These are phyloP conservation scores for Emergomyces africanus DNA, from an alignment of 2,329 filamentous ascomycete genomes.

Conservation along the genomic window DNA sequence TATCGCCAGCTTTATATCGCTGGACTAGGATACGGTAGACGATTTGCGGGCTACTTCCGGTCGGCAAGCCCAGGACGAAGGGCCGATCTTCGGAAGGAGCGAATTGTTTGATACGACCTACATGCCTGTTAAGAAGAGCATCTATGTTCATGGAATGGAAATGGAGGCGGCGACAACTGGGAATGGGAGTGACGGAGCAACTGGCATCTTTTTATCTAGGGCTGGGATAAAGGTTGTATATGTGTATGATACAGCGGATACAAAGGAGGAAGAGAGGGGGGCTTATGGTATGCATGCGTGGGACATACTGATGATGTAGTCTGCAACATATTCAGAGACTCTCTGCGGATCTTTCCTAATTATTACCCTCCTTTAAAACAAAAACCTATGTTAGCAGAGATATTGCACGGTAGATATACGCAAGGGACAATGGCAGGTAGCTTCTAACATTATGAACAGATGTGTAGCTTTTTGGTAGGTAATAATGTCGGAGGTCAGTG, in stretches of 20 bases:
- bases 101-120: conserved; percentile 66
- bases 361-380: conserved; percentile 60
- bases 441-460: conserved; percentile 3
- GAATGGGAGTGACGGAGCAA: background rate
- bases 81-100: conserved; percentile 57
- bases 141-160: background rate
- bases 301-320: conserved; percentile 59
- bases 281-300: conserved; percentile 36
- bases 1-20: conserved; percentile 35
- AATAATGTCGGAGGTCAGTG: too few species aligned
- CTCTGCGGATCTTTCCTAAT: conserved; percentile 58
- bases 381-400: conserved; percentile 5
- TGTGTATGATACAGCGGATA: background rate
- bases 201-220: background rate
- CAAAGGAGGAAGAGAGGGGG: background rate
- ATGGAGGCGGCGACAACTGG: background rate
- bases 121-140: background rate
- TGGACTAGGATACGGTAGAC: conserved; percentile 65
- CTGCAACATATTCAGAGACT: conserved; percentile 64
- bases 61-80: conserved; percentile 73
- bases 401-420: background rate
- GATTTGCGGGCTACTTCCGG: conserved; percentile 65
- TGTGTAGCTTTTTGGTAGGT: background rate
- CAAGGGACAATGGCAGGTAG: background rate
- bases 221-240: background rate